Percentiles rank a stretch among this genome's conserved stretches.
Evolutionary conservation across 495 filamentous ascomycete species (phyloP).

Genomic region (Neurospora hispaniola): DNA sequence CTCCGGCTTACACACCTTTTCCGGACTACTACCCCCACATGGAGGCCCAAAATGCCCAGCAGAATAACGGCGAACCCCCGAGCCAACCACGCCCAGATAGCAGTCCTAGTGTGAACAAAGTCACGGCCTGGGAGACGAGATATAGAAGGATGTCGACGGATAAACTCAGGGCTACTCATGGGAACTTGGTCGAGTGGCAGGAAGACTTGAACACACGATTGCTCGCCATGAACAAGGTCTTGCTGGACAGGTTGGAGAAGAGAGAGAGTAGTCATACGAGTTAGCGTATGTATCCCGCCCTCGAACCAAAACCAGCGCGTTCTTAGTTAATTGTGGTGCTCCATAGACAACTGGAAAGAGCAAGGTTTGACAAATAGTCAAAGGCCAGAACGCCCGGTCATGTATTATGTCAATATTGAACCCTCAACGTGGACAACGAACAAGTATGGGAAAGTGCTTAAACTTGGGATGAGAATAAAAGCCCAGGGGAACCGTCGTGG

Average conservation of each 20-base stretch:
- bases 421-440: neutral
- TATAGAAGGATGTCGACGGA: slow-evolving; percentile 5
- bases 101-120: slow-evolving; percentile 2
- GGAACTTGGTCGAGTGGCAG: slow-evolving; percentile 9
- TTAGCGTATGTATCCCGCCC: neutral
- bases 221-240: slow-evolving; percentile 12
- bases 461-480: neutral
- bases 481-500: neutral
- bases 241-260: slow-evolving; percentile 3
- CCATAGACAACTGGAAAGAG: neutral
- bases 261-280: neutral
- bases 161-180: slow-evolving; percentile 2
- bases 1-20: neutral
- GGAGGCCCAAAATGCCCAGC: neutral
- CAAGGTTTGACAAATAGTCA: neutral
- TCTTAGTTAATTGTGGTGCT: neutral
- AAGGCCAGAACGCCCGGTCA: neutral
- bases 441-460: neutral
- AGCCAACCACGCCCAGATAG: neutral
- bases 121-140: slow-evolving; percentile 7
- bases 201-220: slow-evolving; percentile 11
- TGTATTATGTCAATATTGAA: neutral
- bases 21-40: neutral
- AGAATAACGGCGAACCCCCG: neutral
- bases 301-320: neutral